Base-by-base conservation (phyloP, 2,329 filamentous ascomycete species). In the Metarhizium robertsii region DNA sequence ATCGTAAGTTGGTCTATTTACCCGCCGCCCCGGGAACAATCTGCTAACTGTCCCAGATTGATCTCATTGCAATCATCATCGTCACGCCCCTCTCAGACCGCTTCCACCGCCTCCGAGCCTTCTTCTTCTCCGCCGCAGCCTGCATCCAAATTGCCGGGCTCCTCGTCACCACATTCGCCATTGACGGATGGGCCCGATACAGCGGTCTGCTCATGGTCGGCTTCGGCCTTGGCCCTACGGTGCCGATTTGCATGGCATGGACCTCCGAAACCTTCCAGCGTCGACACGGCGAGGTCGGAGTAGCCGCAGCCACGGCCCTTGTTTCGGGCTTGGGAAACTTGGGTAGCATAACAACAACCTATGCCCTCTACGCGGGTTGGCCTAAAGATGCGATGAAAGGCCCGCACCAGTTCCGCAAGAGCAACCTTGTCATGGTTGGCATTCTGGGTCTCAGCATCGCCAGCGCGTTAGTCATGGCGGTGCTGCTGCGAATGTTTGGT, bases 181-280 rank as follows among this genome's bases (percentile, higher is more conserved):
- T 73, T 40, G 83, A 85, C 62, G 83, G 86, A 42, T 96, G 90
- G 90, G 85, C 88, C 2, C 84, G 90, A 46, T 96, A 96, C 67
- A 89, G 88, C 50, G 91, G 91, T 4, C 81, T 96, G n/a, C 75
- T 96, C 52, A 86, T 96, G 73, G 87, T 96, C 40, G 91, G 91
- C 4, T 95, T 95, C 65, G 91, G 91, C 0, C 84, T 96, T 2
- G 91, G 91, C 1, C 91, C 91, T 3, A 95, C 91, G 0, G 90
- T 95, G 1, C 91, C 91, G 11, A 92, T 92, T 65, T 92, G 88
- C 69, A 96, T 96, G 91, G 87, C 90, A 40, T 95, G 91, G 91
- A 90, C 88, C 36, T 89, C 85, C 59, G 88, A 95, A 71, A 87
- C 95, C 65, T 96, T 96, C 75, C 90, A 95, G 72, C 81, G 81